A percentile compares a stretch with the other conserved stretches of the same genome.
Conservation (phyloP, 352 stramenopile genomes). For the Globisporangium nunn region DNA sequence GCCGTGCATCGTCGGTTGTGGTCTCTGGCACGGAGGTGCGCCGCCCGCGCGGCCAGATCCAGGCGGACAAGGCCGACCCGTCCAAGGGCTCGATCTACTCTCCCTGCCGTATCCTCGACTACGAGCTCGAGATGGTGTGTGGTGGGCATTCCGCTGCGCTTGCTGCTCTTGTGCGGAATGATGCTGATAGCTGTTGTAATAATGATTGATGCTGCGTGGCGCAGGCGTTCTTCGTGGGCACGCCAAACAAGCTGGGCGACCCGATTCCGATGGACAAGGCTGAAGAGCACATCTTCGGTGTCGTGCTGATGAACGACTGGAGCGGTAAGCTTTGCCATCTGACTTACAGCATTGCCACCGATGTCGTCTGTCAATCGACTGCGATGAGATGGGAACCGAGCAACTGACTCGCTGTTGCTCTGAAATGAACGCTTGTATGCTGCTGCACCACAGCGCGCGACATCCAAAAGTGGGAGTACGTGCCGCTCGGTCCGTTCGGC, state of each 20-base stretch:
- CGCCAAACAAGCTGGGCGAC: conserved; percentile 82
- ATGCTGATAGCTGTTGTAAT: neutral
- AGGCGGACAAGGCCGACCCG: conserved; percentile 86
- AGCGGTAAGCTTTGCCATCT: conserved; percentile 52
- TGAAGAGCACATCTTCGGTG: conserved; percentile 94
- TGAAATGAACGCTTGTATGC: neutral
- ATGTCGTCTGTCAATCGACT: neutral
- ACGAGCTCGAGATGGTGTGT: conserved; percentile 92
- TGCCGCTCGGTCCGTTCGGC: conserved; percentile 94
- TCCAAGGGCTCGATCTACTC: conserved; percentile 90
- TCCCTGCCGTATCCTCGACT: conserved; percentile 91
- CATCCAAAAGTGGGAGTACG: conserved; percentile 97
- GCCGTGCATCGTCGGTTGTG: conserved; percentile 90
- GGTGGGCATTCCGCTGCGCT: neutral
- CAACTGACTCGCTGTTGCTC: neutral
- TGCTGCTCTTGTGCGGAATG: neutral
- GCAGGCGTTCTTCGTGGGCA: conserved; percentile 90
- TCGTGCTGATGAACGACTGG: conserved; percentile 98
- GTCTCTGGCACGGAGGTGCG: conserved; percentile 76
- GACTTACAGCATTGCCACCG: neutral
- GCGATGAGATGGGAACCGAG: no score
- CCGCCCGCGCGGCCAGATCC: conserved; percentile 89
- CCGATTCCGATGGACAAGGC: conserved; percentile 88
- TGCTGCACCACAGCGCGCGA: conserved; percentile 41
- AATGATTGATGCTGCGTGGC: neutral